Base-by-base conservation (phyloP, 345 rosid genomes). In the Clausena lansium region DNA sequence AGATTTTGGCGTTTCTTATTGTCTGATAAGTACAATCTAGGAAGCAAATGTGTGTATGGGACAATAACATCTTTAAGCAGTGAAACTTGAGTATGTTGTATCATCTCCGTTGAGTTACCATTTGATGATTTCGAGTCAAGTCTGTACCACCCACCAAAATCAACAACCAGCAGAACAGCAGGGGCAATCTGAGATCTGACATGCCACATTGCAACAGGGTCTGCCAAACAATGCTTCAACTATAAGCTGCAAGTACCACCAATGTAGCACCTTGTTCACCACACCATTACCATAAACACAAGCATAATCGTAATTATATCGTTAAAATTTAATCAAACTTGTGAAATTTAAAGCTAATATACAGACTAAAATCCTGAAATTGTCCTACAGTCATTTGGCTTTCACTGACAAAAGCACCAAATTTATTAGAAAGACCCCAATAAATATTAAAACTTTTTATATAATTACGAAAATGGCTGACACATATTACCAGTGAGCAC, bases 191-290 rank as follows among this genome's bases (percentile, higher is more conserved):
- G 90, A 41, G 85, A 90, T 82, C 85, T 86, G 55, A 94, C 91
- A 84, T 94, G 99, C 99, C 99, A 94, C 97, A 94, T 91, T 67
- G 98, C 97, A 81, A 94, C 95, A 7, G 98, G 98, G 98, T 96
- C 99, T 96, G 99, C 92, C 93, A 96, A 92, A 93, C 80, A 90
- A 91, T 82, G 91, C 91, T 85, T 89, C 90, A 91, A 87, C 76
- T 73, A 88, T 83, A 91, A 90, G 88, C 87, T 85, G 75, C 74
- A 70, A 70, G 22, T 70, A 70, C 17, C 74, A 52, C 25, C 62
- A 52, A 52, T 19, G 74, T 22, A 70, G 9, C 27, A 6, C 27
- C 74, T 70, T 52, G 45, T 52, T 70, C 74, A 70, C 74, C 38
- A 52, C 39, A 70, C 20, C 27, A 50, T 70, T 7, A 70, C 55